Evolutionary conservation across 352 stramenopile genomes (phyloP).

Genomic region (Globisporangium alternatum): DNA sequence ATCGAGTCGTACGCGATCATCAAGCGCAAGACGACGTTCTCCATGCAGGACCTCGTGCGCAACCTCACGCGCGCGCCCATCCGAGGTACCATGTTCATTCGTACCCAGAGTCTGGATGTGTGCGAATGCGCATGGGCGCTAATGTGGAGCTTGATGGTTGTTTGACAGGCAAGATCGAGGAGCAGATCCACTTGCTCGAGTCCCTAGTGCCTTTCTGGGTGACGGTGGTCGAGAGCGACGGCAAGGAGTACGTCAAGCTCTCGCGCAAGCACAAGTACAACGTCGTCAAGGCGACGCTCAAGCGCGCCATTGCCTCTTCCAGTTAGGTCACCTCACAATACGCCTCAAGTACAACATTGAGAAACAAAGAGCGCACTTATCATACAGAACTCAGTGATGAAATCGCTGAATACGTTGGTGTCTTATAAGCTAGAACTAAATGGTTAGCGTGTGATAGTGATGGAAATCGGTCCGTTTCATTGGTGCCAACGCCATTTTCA

Average conservation of each 20-base stretch:
- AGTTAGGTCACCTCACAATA: background rate
- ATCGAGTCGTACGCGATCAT: constrained; percentile 70
- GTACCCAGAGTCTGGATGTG: no score
- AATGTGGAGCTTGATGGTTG: no score
- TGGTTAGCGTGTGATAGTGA: background rate
- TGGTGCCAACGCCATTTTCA: background rate
- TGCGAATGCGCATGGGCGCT: no score
- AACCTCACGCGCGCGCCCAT: constrained; percentile 50
- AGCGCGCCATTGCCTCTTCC: constrained; percentile 35
- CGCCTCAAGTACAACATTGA: background rate
- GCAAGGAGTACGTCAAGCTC: constrained; percentile 68
- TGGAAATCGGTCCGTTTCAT: background rate
- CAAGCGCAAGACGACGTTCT: constrained; percentile 60
- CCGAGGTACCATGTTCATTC: constrained; percentile 10
- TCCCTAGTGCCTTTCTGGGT: constrained; percentile 74
- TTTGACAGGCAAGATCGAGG: constrained; percentile 39
- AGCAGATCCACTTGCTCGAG: constrained; percentile 71
- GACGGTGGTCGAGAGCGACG: constrained; percentile 55
- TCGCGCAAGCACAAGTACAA: constrained; percentile 65
- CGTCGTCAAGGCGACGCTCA: constrained; percentile 53
- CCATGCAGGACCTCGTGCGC: constrained; percentile 38
- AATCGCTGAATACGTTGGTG: no score
- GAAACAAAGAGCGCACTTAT: no score
- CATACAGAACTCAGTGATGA: no score
- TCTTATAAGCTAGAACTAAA: no score